These are phyloP conservation scores for Calonectria ilicicola DNA, from an alignment of 2,329 filamentous ascomycete species.

Conservation along the genomic window DNA sequence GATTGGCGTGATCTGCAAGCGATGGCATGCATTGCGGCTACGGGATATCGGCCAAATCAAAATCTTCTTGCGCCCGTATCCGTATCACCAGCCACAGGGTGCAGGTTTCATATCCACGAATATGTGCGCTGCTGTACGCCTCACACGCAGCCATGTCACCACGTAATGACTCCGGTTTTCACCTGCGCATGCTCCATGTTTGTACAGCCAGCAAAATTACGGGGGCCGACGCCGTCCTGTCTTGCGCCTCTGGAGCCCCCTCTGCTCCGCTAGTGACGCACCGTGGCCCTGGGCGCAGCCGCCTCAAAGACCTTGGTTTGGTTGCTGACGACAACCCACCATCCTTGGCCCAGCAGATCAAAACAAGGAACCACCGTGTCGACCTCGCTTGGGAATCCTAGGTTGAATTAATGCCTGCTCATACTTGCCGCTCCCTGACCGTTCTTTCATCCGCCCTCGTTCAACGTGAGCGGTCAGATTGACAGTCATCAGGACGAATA, in stretches of 20 bases:
- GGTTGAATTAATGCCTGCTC: neutral
- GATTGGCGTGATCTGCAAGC: constrained; percentile 21
- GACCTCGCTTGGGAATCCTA: constrained; percentile 17
- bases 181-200: constrained; percentile 12
- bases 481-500: neutral
- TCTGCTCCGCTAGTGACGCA: constrained; percentile 14
- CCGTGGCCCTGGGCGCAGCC: neutral
- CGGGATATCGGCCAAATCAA: constrained; percentile 18
- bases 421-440: neutral
- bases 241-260: constrained; percentile 2
- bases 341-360: constrained; percentile 19
- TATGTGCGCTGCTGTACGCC: constrained; percentile 10
- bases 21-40: constrained; percentile 25
- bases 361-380: constrained; percentile 20
- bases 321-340: constrained; percentile 40
- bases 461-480: constrained; percentile 17
- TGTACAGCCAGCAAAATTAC: neutral
- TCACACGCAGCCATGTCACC: constrained; percentile 18
- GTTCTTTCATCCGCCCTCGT: neutral
- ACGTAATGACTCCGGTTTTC: constrained; percentile 17
- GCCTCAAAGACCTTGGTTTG: constrained; percentile 32
- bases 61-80: neutral
- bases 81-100: neutral
- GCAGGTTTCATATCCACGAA: constrained; percentile 15
- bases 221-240: neutral